Evolutionary conservation across 306 rosid species (phyloP).

Genomic region (Rosa persica): DNA sequence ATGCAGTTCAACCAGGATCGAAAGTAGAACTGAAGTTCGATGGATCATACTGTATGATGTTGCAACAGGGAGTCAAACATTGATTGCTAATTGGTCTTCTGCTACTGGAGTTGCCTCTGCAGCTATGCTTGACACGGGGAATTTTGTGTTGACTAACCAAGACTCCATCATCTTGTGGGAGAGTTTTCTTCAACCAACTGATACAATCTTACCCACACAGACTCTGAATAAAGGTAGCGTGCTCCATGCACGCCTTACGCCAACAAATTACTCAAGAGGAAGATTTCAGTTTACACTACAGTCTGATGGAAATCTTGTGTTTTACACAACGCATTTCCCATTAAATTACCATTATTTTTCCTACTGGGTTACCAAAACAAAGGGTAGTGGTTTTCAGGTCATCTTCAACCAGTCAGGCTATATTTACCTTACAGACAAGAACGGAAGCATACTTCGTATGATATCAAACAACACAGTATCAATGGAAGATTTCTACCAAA

Average conservation of each 20-base stretch:
- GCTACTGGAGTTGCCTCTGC: conserved; percentile 26
- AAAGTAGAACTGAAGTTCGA: conserved; percentile 25
- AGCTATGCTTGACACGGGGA: conserved; percentile 53
- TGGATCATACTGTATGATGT: conserved; percentile 34
- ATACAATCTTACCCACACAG: conserved; percentile 54
- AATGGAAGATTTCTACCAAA: conserved; percentile 30
- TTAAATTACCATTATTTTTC: conserved; percentile 15
- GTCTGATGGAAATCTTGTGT: conserved; percentile 2
- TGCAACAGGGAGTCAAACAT: conserved; percentile 15
- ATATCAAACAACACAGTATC: neutral
- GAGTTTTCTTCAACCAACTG: conserved; percentile 52
- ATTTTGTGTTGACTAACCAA: conserved; percentile 36
- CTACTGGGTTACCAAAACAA: conserved; percentile 17
- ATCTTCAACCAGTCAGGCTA: conserved; percentile 43
- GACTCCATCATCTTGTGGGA: conserved; percentile 32
- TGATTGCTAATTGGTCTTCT: neutral
- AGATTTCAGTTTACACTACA: conserved; percentile 43
- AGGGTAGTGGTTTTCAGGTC: neutral
- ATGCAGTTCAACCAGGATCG: conserved; percentile 31
- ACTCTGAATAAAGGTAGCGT: neutral
- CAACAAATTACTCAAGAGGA: conserved; percentile 46
- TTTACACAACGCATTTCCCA: conserved; percentile 25
- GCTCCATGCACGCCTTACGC: neutral
- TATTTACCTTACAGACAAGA: conserved; percentile 12
- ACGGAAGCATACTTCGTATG: conserved; percentile 12